Conservation (phyloP, 768 basidiomycete species). For the Suillus americanus region DNA sequence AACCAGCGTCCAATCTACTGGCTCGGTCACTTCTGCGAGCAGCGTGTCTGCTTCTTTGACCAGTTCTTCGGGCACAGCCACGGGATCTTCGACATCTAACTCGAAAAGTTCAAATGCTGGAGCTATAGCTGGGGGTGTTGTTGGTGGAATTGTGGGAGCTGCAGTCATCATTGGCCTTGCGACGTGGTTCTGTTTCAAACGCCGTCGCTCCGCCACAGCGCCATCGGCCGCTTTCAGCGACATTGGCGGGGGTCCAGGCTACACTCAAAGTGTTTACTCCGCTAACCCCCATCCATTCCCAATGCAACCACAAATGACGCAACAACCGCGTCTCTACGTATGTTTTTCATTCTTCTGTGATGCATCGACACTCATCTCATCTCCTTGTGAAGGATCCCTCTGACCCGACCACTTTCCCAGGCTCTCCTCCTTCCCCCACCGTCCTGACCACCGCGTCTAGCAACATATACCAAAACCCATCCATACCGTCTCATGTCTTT, state of each 20-base stretch:
- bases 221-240: slow-evolving; percentile 16
- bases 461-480: slow-evolving; percentile 6
- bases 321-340: slow-evolving; percentile 29
- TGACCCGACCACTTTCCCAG: slow-evolving; percentile 39
- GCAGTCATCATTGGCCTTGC: slow-evolving; percentile 39
- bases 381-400: slow-evolving; percentile 30
- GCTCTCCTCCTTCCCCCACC: slow-evolving; percentile 21
- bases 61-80: slow-evolving; percentile 10
- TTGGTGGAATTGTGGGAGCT: slow-evolving; percentile 56
- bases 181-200: slow-evolving; percentile 39
- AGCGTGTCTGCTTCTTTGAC: slow-evolving; percentile 17
- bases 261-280: slow-evolving; percentile 10
- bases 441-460: slow-evolving; percentile 8
- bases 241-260: neutral
- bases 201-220: slow-evolving; percentile 24
- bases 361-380: slow-evolving; percentile 5
- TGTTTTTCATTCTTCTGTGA: slow-evolving; percentile 9
- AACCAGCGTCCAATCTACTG: slow-evolving; percentile 30
- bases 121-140: slow-evolving; percentile 63
- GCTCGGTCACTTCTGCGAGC: slow-evolving; percentile 9
- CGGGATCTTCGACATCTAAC: slow-evolving; percentile 10
- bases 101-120: slow-evolving; percentile 38
- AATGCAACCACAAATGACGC: slow-evolving; percentile 16
- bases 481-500: slow-evolving; percentile 11
- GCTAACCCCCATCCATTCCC: slow-evolving; percentile 13